These are phyloP conservation scores for Akanthomyces lecanii DNA, from an alignment of 2,329 filamentous ascomycete species.

Conservation along the genomic window DNA sequence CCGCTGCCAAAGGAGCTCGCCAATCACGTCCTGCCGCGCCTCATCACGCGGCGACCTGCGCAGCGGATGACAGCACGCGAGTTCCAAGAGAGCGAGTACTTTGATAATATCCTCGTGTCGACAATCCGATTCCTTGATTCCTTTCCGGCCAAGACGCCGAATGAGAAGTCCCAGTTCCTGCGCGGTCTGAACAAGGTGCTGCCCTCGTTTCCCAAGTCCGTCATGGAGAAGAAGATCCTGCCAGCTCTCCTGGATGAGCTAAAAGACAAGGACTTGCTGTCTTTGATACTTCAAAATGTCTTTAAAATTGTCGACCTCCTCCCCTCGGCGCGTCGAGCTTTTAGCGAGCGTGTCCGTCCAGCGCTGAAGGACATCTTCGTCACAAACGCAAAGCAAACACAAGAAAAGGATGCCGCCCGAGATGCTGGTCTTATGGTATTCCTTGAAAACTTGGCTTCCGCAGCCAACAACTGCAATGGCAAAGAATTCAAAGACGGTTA, in stretches of 20 bases:
- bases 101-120: slow-evolving; percentile 93
- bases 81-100: slow-evolving; percentile 93
- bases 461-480: slow-evolving; percentile 77
- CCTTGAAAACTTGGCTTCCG: slow-evolving; percentile 72
- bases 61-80: slow-evolving; percentile 83
- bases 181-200: slow-evolving; percentile 82
- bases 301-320: slow-evolving; percentile 83
- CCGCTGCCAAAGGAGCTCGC: slow-evolving; percentile 76
- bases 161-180: slow-evolving; percentile 89
- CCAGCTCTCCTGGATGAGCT: slow-evolving; percentile 86
- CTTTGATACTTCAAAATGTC: slow-evolving; percentile 82
- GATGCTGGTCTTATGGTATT: slow-evolving; percentile 91
- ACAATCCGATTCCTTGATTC: slow-evolving; percentile 93
- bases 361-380: slow-evolving; percentile 80
- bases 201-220: slow-evolving; percentile 86
- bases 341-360: slow-evolving; percentile 83
- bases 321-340: slow-evolving; percentile 70
- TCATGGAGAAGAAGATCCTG: slow-evolving; percentile 91
- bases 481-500: slow-evolving; percentile 92
- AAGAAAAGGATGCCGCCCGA: slow-evolving; percentile 75
- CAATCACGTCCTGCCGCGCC: slow-evolving; percentile 70
- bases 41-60: slow-evolving; percentile 83
- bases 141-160: slow-evolving; percentile 84
- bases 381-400: slow-evolving; percentile 48
- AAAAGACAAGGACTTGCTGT: slow-evolving; percentile 84